These are phyloP conservation scores for Excoecaria cochinchinensis DNA, from an alignment of 345 rosid genomes.

Conservation along the genomic window DNA sequence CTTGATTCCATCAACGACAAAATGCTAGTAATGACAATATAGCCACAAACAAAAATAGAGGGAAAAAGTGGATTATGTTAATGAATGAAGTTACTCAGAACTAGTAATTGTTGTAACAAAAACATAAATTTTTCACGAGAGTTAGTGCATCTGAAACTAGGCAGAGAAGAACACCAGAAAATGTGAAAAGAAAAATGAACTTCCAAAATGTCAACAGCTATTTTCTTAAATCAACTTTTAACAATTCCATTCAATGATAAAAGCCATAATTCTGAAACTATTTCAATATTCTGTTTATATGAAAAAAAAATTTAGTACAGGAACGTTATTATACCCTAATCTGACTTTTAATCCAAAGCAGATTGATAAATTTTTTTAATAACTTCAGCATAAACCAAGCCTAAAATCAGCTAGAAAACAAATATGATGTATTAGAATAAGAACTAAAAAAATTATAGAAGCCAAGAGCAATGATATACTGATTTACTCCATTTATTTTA, in stretches of 20 bases:
- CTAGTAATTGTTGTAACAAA: background rate
- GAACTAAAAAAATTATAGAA: background rate
- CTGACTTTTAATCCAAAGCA: too few species aligned
- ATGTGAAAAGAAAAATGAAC: background rate
- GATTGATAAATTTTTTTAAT: too few species aligned
- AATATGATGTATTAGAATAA: background rate
- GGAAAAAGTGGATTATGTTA: too few species aligned
- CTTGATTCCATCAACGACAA: background rate
- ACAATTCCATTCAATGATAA: background rate
- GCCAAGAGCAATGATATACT: background rate
- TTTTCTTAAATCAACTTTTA: background rate
- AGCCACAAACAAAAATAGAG: too few species aligned
- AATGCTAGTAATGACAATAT: background rate
- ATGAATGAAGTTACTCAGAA: background rate
- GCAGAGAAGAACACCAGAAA: background rate
- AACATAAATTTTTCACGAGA: background rate
- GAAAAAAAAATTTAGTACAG: too few species aligned
- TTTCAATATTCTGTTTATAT: too few species aligned
- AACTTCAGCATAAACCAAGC: background rate
- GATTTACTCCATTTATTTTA: background rate
- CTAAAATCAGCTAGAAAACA: background rate
- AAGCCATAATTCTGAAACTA: too few species aligned
- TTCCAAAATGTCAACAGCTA: background rate
- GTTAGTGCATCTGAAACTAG: background rate
- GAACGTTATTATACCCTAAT: too few species aligned